A percentile compares a stretch with the other conserved stretches of the same genome.
phyloP scores from a whole-genome alignment of 306 rosid genomes.

The Dicorynia guianensis region DNA sequence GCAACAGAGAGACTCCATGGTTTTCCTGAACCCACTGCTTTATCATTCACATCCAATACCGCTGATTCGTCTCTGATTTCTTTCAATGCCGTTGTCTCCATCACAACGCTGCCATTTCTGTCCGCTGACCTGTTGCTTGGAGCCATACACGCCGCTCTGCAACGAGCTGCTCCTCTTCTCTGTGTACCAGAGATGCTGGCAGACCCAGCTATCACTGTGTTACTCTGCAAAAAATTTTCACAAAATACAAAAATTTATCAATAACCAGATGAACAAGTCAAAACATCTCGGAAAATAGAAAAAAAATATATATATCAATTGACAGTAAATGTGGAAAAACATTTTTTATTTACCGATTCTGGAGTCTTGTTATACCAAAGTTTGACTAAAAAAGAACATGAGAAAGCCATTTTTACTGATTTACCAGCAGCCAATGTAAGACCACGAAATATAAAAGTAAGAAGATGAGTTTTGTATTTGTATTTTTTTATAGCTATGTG shows the following conservation, averaged over 20 bases:
- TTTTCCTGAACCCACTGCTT: no score
- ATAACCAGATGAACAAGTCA: slow-evolving; percentile 27
- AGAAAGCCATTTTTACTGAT: slow-evolving; percentile 28
- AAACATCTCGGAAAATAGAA: slow-evolving; percentile 33
- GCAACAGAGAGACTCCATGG: no score
- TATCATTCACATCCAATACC: slow-evolving; percentile 51
- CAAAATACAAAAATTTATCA: neutral
- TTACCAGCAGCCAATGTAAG: slow-evolving; percentile 30
- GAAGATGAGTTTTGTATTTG: no score
- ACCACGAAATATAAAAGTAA: no score
- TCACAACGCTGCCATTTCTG: slow-evolving; percentile 53
- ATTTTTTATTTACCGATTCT: slow-evolving; percentile 18
- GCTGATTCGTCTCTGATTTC: slow-evolving; percentile 47
- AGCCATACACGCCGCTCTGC: slow-evolving; percentile 57
- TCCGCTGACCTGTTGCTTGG: slow-evolving; percentile 48
- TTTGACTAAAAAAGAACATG: slow-evolving; percentile 9
- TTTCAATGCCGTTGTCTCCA: slow-evolving; percentile 53
- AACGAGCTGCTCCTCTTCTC: slow-evolving; percentile 46
- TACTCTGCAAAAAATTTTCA: slow-evolving; percentile 48
- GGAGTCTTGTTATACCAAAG: slow-evolving; percentile 8
- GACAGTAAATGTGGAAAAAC: slow-evolving; percentile 7
- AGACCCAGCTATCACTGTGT: slow-evolving; percentile 51
- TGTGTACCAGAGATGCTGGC: slow-evolving; percentile 42
- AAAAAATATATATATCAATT: neutral
- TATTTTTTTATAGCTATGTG: no score